Conservation (phyloP, 371 early-diverging fungal species). For the Mucor velutinosus region DNA sequence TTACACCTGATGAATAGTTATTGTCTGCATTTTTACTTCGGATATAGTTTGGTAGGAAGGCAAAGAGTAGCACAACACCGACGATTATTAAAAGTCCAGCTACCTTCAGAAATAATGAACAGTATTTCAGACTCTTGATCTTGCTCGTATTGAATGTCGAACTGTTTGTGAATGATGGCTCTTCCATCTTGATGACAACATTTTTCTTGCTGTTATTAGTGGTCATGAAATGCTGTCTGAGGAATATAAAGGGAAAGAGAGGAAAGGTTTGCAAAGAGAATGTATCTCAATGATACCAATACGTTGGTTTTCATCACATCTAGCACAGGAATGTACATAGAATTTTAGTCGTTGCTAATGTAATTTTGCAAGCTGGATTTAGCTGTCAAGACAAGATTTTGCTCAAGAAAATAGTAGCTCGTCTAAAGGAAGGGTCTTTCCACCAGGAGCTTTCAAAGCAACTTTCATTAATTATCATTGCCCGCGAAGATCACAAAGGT, state of each 20-base stretch:
- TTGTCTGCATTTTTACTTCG: conserved; percentile 1
- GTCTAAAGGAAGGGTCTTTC: too few species aligned
- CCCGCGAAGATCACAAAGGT: too few species aligned
- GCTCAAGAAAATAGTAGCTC: too few species aligned
- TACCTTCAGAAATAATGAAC: conserved; percentile 10
- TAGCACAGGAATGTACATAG: neutral
- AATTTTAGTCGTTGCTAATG: neutral
- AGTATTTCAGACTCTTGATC: neutral
- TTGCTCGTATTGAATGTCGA: neutral
- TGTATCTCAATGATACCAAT: neutral
- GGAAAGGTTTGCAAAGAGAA: neutral
- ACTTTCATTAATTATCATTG: too few species aligned
- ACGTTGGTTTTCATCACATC: neutral
- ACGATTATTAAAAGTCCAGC: conserved; percentile 10
- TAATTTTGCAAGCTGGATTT: neutral
- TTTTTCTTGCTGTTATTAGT: neutral
- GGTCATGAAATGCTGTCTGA: neutral
- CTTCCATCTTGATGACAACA: neutral
- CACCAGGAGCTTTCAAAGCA: too few species aligned
- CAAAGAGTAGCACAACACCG: conserved; percentile 9
- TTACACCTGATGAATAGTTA: neutral
- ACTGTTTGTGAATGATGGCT: neutral
- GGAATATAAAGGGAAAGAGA: neutral
- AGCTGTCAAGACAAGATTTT: neutral
- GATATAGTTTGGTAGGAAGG: conserved; percentile 16